Evolutionary conservation across 73 alveolate genomes (phyloP), one percentile per base, ranked within the genome.

Genomic region (Urostyla sp.): DNA sequence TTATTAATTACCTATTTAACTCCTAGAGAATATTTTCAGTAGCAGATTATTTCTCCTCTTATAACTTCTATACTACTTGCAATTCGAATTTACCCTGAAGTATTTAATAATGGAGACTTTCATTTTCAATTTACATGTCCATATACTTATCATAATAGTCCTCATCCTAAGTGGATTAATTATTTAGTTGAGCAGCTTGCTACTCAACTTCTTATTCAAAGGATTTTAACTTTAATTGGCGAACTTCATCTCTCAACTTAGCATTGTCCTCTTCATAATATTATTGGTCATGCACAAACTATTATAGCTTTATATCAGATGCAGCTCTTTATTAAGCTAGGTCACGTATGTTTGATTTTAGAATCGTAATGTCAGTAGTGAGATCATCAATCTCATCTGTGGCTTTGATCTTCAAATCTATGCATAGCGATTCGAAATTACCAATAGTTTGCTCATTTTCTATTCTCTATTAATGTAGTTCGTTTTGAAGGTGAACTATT

Each of bases 311-410:
- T 26, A 69, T 30, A 20, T 69, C 83, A 69, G 13, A 31, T 4
- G 7, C 52, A 16, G 83, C 83, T 40, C 30, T 69, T 6, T 27
- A 38, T 2, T 49, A 23, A 7, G 72, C 16, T 8, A 46, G 53
- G 0, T 8, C 10, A 15, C 38, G 40, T 45, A 46, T 10, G 2
- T 49, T 34, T 16, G 44, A 67, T 30, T 31, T 69, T 20, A 69
- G 52, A 6, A 69, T 69, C 36, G 24, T 1, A 3, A 69, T 69
- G 10, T 69, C 83, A 27, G 35, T 7, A 27, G 44, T 54, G 31
- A 69, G 54, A 48, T 69, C 83, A 28, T 69, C 83, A 8, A 69
- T 69, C 49, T 69, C 83, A 48, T 69, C 83, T 55, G 49, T 44
- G 56, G 72, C 83, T 26, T 69, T 69, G 45, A 69, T 46, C 54